Evolutionary conservation across 306 rosid genomes (phyloP).

Genomic region (Trichosanthes cucumerina): DNA sequence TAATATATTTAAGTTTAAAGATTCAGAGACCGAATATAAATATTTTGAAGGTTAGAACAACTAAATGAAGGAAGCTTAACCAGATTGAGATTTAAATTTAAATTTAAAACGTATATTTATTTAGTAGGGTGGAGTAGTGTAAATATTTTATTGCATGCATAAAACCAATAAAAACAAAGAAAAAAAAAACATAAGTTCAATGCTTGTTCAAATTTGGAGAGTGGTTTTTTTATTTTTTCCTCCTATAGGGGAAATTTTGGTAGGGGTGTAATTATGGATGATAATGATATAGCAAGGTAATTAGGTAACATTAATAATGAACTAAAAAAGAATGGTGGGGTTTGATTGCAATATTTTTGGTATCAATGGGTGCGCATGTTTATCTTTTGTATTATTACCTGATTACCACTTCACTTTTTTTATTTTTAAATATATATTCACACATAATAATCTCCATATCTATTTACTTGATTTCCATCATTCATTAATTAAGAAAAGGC

Average conservation of each 20-base stretch:
- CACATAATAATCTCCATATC: background rate
- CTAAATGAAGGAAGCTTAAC: no score
- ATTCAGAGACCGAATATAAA: no score
- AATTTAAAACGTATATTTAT: no score
- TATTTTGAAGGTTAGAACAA: no score
- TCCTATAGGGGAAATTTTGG: background rate
- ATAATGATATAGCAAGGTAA: conserved; percentile 2
- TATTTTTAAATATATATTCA: background rate
- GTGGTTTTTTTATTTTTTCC: background rate
- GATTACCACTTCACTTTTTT: background rate
- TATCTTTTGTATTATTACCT: background rate
- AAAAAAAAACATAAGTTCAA: background rate
- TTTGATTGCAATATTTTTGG: conserved; percentile 1
- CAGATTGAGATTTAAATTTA: no score
- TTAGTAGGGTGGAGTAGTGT: no score
- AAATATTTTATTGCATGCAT: background rate
- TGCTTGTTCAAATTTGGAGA: background rate
- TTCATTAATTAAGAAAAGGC: background rate
- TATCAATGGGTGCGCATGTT: conserved; percentile 8
- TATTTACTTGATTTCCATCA: background rate
- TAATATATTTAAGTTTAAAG: no score
- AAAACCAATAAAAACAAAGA: no score
- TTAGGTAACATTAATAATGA: conserved; percentile 5
- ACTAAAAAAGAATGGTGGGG: background rate
- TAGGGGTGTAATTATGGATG: background rate